Percentiles rank a stretch among this genome's conserved stretches.
Conservation (phyloP, 1,284 basidiomycete species). For the Marasmius fiardii region DNA sequence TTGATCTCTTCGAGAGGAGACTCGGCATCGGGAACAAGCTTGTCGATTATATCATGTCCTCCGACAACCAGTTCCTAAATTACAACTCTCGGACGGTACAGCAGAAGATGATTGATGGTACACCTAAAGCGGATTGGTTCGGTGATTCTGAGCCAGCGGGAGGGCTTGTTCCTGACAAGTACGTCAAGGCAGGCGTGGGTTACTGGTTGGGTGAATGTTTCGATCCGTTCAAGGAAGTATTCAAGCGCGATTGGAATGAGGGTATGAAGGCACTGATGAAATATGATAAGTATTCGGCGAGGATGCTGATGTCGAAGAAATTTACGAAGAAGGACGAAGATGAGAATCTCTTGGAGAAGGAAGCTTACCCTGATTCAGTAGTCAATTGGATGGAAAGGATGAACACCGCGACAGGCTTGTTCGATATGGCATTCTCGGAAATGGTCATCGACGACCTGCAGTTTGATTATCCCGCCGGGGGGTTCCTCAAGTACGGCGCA, state of each 20-base stretch:
- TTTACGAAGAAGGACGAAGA: not conserved
- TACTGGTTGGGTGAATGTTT: not conserved
- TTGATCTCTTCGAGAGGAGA: not conserved
- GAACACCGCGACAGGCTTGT: not conserved
- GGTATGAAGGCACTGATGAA: not conserved
- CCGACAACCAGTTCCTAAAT: not conserved
- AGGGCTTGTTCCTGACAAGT: not conserved
- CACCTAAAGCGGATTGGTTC: not conserved
- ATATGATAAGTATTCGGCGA: not conserved
- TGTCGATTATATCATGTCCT: not conserved
- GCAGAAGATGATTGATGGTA: not conserved
- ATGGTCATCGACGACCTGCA: not conserved
- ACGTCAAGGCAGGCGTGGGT: not conserved
- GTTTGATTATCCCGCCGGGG: not conserved
- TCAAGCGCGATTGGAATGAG: not conserved
- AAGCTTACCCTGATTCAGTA: not conserved
- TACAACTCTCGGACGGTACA: not conserved
- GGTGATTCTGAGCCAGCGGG: not conserved
- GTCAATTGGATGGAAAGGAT: not conserved
- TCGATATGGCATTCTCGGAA: not conserved
- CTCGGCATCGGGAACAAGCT: conserved; percentile 1
- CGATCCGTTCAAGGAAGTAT: not conserved
- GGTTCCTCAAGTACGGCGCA: not conserved
- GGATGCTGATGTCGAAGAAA: not conserved
- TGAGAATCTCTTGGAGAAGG: not conserved